Percentiles rank a stretch among this genome's conserved stretches.
Conservation (phyloP, 495 filamentous ascomycete species). For the Hapsidospora chrysogenum region DNA sequence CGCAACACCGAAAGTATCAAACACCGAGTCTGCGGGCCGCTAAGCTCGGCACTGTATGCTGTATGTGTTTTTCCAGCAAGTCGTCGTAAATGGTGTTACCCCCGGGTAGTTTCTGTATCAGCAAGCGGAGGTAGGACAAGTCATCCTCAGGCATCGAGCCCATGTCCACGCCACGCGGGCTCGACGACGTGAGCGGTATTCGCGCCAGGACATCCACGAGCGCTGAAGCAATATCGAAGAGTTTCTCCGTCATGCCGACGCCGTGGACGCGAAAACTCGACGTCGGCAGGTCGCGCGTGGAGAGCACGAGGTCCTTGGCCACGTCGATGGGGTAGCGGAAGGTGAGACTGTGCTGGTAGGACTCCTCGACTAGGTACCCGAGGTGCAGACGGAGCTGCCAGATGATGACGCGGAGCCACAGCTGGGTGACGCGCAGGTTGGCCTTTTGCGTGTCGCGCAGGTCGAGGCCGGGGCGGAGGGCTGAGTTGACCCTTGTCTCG, state of each 20-base stretch:
- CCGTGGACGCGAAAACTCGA: conserved; percentile 43
- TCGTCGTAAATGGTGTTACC: conserved; percentile 10
- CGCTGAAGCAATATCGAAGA: conserved; percentile 39
- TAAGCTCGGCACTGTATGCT: conserved; percentile 9
- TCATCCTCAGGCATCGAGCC: not conserved
- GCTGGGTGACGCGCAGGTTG: conserved; percentile 53
- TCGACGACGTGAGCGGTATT: conserved; percentile 6
- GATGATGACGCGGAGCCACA: conserved; percentile 57
- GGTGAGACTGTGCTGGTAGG: conserved; percentile 1
- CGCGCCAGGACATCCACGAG: conserved; percentile 34
- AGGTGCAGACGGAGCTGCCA: conserved; percentile 42
- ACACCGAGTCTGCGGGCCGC: not conserved
- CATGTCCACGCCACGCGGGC: not conserved
- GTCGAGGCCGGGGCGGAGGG: conserved; percentile 38
- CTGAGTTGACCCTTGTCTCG: conserved; percentile 39
- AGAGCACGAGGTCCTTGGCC: conserved; percentile 33
- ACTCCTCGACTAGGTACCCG: conserved; percentile 17
- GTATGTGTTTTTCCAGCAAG: conserved; percentile 10
- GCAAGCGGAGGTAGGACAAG: conserved; percentile 7
- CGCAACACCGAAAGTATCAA: no score
- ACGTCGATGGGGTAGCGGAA: conserved; percentile 40
- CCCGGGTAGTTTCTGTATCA: conserved; percentile 9
- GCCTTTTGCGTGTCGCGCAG: conserved; percentile 52
- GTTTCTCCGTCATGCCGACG: conserved; percentile 40
- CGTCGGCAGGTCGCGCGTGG: conserved; percentile 33